phyloP scores from a whole-genome alignment of 2,329 filamentous ascomycete genomes.

The Ophiocordyceps sinensis region DNA sequence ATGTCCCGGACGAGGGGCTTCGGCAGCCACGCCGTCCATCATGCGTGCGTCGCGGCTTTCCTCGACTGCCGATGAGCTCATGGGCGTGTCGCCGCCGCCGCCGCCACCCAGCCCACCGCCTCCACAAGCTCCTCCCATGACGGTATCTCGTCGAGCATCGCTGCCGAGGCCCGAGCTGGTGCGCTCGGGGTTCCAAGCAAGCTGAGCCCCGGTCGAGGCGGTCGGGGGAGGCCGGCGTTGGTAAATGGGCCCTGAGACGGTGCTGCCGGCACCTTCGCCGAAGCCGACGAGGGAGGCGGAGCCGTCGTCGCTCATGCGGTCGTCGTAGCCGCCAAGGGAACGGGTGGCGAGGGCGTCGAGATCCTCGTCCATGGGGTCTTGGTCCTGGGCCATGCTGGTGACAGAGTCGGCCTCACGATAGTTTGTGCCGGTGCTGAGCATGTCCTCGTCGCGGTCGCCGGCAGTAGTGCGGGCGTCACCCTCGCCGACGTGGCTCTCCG shows the following conservation, averaged over 20 bases:
- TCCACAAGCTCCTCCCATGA: conserved; percentile 8
- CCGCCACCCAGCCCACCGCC: neutral
- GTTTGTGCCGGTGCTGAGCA: conserved; percentile 54
- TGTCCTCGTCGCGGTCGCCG: conserved; percentile 49
- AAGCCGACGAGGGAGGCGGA: conserved; percentile 79
- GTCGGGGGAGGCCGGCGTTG: conserved; percentile 33
- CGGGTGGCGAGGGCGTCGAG: conserved; percentile 28
- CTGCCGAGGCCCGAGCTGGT: conserved; percentile 30
- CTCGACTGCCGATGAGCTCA: conserved; percentile 29
- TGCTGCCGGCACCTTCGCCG: conserved; percentile 79
- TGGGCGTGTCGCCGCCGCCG: conserved; percentile 24
- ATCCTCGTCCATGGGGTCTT: conserved; percentile 39
- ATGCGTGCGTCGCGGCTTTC: conserved; percentile 48
- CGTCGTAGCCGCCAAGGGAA: conserved; percentile 39
- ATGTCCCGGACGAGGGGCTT: conserved; percentile 33
- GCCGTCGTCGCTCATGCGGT: conserved; percentile 75
- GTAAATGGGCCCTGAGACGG: conserved; percentile 66
- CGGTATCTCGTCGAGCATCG: conserved; percentile 11
- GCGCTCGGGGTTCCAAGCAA: conserved; percentile 32
- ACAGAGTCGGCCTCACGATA: conserved; percentile 43
- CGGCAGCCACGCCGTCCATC: conserved; percentile 50
- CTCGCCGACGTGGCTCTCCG: conserved; percentile 51
- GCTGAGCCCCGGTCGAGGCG: conserved; percentile 9
- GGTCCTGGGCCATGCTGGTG: conserved; percentile 34
- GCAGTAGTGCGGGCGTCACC: conserved; percentile 28